Evolutionary conservation across 2,329 filamentous ascomycete species (phyloP), one percentile per base, ranked within the genome.

Genomic region (Chaetomiaceae sp.): DNA sequence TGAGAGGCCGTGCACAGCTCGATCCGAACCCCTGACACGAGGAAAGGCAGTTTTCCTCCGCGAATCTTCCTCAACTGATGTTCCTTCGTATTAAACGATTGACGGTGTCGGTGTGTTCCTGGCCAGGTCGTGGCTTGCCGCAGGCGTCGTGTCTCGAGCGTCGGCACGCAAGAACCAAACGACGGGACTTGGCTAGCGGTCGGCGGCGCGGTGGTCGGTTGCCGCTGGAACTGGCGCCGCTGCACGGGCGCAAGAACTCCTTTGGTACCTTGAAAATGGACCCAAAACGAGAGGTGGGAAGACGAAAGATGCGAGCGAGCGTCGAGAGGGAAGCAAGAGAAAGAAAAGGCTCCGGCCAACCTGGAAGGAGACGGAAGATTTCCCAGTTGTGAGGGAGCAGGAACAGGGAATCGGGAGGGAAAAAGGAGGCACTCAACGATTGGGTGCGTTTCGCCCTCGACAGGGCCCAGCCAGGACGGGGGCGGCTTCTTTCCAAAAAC

Each of bases 361-460:
- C n/a, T n/a, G n/a, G n/a, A n/a, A n/a, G n/a, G n/a, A n/a, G n/a
- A n/a, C n/a, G 47, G 39, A 40, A 33, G 45, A 46, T 11, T 31
- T 31, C 9, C 27, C 9, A 12, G 27, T 31, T 31, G 52, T 55
- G 34, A 34, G 45, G 48, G 53, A 51, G 45, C 52, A 55, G 50
- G 58, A 59, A 48, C 47, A 57, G 54, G 60, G 56, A 64, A 62
- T 58, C 52, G 55, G 54, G 53, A 52, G 34, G n/a, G 47, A 31
- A 62, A 63, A 64, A 59, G 61, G 58, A 60, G 61, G 56, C 48
- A 59, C 50, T 58, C 58, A 57, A 61, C 59, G 60, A 61, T 62
- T 51, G 56, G 45, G 27, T 51, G 47, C 50, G 61, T 63, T 64
- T 64, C 61, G 60, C 54, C 54, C 55, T 59, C n/a, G 44, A 56